phyloP scores from a whole-genome alignment of 139 green algal genomes.

The Choricystis sp. region DNA sequence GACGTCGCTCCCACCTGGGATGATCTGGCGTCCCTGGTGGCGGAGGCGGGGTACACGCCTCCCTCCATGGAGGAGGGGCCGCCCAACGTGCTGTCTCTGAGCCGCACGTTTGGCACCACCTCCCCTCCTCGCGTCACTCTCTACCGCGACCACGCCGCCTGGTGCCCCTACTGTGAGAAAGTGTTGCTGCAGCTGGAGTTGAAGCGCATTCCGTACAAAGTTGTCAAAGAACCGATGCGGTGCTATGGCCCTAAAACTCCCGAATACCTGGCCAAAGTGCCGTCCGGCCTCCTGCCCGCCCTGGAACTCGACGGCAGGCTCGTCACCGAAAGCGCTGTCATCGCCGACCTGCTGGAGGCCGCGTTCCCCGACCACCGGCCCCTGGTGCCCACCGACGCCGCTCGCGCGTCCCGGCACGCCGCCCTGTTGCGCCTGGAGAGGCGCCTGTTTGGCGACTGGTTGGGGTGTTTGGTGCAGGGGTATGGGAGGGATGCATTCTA shows the following conservation, averaged over 20 bases:
- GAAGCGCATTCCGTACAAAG: conserved; percentile 80
- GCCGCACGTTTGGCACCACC: conserved; percentile 50
- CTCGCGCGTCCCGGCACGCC: conserved; percentile 17
- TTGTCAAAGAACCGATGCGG: conserved; percentile 88
- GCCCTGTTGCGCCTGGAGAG: conserved; percentile 69
- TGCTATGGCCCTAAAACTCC: conserved; percentile 88
- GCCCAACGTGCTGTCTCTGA: conserved; percentile 36
- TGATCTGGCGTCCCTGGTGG: not conserved
- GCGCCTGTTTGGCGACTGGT: conserved; percentile 53
- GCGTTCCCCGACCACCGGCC: conserved; percentile 54
- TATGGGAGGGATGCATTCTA: conserved; percentile 37
- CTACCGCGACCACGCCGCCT: conserved; percentile 53
- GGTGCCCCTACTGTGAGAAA: conserved; percentile 45
- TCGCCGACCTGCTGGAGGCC: conserved; percentile 38
- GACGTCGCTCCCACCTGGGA: not conserved
- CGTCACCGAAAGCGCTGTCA: conserved; percentile 46
- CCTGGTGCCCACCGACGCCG: conserved; percentile 36
- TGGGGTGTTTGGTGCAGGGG: conserved; percentile 46
- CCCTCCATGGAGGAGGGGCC: conserved; percentile 22
- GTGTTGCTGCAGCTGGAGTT: conserved; percentile 90
- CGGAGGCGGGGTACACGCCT: not conserved
- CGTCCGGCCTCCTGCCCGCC: conserved; percentile 66
- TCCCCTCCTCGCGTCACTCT: conserved; percentile 36
- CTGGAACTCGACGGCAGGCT: conserved; percentile 76
- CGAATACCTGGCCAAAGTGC: conserved; percentile 52